A percentile compares a stretch with the other conserved stretches of the same genome.
phyloP scores from a whole-genome alignment of 169 alveolate species.

The Cryptosporidium viatorum region DNA sequence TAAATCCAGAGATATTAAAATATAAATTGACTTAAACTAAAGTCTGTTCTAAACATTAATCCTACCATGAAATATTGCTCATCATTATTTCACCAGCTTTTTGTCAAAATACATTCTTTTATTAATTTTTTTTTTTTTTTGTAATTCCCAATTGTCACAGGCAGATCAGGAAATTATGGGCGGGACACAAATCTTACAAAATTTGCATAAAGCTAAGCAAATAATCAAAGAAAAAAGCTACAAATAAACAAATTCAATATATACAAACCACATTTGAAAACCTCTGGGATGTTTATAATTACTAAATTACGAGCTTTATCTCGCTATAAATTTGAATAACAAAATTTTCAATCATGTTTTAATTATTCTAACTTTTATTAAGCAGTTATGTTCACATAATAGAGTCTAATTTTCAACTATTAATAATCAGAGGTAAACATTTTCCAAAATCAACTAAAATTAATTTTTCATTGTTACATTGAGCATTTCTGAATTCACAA shows the following conservation, averaged over 20 bases:
- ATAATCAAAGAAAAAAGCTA: not conserved
- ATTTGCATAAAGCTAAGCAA: not conserved
- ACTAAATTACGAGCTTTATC: not conserved
- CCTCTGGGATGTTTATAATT: not conserved
- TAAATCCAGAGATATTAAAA: too few species aligned
- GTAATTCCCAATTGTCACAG: conserved; percentile 2
- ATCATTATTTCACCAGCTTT: not conserved
- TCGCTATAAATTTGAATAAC: not conserved
- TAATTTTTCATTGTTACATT: conserved; percentile 6
- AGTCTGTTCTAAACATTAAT: not conserved
- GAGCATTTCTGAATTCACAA: conserved; percentile 75
- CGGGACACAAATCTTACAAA: not conserved
- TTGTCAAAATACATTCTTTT: not conserved
- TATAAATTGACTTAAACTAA: not conserved
- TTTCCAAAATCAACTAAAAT: conserved; percentile 49
- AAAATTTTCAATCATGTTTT: not conserved
- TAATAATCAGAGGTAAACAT: conserved; percentile 21
- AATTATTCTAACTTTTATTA: too few species aligned
- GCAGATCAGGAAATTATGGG: conserved; percentile 37
- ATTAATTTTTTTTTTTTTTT: not conserved
- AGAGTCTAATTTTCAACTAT: not conserved
- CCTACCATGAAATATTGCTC: not conserved
- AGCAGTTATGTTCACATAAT: not conserved
- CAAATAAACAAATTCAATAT: not conserved
- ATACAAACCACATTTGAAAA: not conserved